Base-by-base conservation (phyloP, 108 stramenopile genomes). In the Conticribra weissflogii region DNA sequence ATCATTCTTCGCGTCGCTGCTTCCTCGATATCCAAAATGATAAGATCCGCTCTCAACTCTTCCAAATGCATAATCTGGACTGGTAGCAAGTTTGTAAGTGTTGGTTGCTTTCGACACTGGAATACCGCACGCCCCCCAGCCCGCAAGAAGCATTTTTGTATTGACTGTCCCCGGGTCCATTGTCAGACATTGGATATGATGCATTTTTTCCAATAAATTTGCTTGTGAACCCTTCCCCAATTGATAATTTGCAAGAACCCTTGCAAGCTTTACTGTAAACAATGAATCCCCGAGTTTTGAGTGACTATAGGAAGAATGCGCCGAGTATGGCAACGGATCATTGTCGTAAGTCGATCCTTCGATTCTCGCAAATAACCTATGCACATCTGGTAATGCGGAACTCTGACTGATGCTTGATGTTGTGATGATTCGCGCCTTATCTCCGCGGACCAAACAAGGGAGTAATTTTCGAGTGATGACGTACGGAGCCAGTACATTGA, bases 121-220 rank as follows among this genome's bases (percentile, higher is more conserved):
- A 16, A 97, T 94, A 48, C 96, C 96, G 58, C 86, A 86, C n/a
- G 83, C 64, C 5, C 96, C 96, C 96, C 96, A 97, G 16, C 95
- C 95, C 2, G 92, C 94, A 50, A 92, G 64, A 0, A 97, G 75
- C 95, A 96, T 97, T 66, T 96, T 96, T 3, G 95, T 97, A 79
- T 97, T 96, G 32, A 97, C 96, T 0, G 95, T 97, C 7, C 96
- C 95, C 1, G 96, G 96, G 76, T 97, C 96, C 58, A 95, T 83
- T 1, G 85, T 85, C 29, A 86, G 70, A 73, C 83, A 85, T 50
- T 82, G 80, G n/a, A 88, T 72, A 12, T 51, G 46, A 46, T 51
- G 24, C 32, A 81, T 32, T 0, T 59, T 71, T 19, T 58, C 23
- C 21, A 79, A 25, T 33, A 22, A 22, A 41, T 14, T 52, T 69